Base-by-base conservation (phyloP, 805 yeast genomes). In the Ogataea paradorogensis region DNA sequence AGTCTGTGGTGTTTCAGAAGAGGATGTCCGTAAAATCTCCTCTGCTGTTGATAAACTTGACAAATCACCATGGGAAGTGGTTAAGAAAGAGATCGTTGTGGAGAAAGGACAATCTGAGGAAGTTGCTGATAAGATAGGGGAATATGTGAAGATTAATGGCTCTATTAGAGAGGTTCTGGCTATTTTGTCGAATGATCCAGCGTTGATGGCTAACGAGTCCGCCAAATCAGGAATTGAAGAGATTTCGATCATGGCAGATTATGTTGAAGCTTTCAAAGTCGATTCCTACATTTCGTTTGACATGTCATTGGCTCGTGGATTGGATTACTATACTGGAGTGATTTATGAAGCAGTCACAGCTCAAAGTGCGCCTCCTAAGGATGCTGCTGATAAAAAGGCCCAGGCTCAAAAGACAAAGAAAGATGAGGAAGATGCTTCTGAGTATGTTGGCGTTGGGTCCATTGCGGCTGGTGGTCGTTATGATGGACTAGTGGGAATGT, bases 381-480 rank as follows among this genome's bases (percentile, higher is more conserved):
- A 82, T 59, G 93, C 93, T 7, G 71, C 70, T 26, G 89, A 78
- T 62, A 69, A 80, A 62, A 82, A 78, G 61, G 70, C 65, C 14
- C 67, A 66, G 52, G 58, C 61, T 11, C 56, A 48, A 39, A 58
- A 48, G 39, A 25, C 33, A 15, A 53, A 43, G 63, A 57, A 46
- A 28, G 85, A 75, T 13, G 91, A 77, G 37, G 96, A 88, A 51
- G 97, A 93, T 64, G 96, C 96, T 42, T 85, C 95, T 38, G 97
- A 87, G 49, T 88, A 85, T 54, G 98, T 93, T 39, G 99, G 99
- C 53, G 96, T 91, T 30, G 99, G 99, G 25, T 93, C 99, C 5
- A 89, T 93, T 57, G 96, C 96, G 36, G 99, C 96, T 35, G 99
- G 99, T 68, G 99, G 99, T 50, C 86, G 99, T 65, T 93, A 93